A percentile compares a stretch with the other conserved stretches of the same genome.
These are phyloP conservation scores for Coemansia sp. DNA, from an alignment of 192 early-diverging fungal species.

Conservation along the genomic window DNA sequence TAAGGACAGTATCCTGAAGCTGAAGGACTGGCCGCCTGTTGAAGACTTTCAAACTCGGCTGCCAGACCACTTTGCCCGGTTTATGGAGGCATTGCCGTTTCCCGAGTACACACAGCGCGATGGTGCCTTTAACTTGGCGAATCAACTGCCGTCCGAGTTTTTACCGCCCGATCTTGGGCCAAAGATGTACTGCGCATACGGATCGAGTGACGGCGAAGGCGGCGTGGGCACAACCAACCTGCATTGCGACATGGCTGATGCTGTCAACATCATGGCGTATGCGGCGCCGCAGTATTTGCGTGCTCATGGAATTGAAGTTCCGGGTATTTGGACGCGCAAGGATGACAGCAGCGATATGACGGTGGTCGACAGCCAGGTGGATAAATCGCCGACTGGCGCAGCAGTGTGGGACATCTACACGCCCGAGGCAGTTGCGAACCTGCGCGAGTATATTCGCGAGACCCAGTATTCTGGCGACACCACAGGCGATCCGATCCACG, in stretches of 20 bases:
- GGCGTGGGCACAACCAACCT: conserved; percentile 70
- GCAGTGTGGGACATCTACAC: conserved; percentile 68
- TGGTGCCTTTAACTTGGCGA: conserved; percentile 62
- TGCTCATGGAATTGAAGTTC: conserved; percentile 7
- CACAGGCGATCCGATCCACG: conserved; percentile 60
- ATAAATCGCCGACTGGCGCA: neutral
- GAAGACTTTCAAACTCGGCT: conserved; percentile 57
- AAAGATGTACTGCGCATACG: conserved; percentile 75
- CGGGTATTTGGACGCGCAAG: conserved; percentile 14
- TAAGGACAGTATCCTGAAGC: conserved; percentile 39
- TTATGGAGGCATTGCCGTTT: conserved; percentile 60
- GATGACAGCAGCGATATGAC: neutral
- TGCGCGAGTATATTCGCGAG: conserved; percentile 44
- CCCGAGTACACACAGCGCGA: conserved; percentile 56
- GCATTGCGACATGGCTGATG: conserved; percentile 78
- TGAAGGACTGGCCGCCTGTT: conserved; percentile 69
- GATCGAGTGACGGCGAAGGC: conserved; percentile 53
- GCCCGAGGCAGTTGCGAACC: conserved; percentile 21
- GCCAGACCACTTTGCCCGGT: conserved; percentile 57
- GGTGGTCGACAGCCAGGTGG: neutral
- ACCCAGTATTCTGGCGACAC: conserved; percentile 6
- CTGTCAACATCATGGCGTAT: conserved; percentile 75
- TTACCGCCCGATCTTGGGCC: conserved; percentile 72
- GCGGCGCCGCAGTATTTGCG: conserved; percentile 18
- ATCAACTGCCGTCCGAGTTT: conserved; percentile 53